Evolutionary conservation across 2,329 filamentous ascomycete genomes (phyloP), one percentile per base, ranked within the genome.

Genomic region (Zymoseptoria crescenta): DNA sequence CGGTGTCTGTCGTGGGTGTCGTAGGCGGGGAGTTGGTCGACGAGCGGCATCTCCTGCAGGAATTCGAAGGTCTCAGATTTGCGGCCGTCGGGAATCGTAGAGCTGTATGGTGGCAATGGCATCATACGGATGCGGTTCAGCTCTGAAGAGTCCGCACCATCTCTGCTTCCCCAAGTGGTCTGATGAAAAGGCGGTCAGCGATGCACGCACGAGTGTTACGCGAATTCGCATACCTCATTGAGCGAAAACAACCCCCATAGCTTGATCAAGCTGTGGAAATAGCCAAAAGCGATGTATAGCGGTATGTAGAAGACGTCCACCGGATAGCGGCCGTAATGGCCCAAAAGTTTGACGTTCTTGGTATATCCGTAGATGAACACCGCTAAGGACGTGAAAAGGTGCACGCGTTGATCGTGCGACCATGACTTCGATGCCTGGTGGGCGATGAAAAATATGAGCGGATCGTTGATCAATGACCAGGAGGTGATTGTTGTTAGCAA

Each of bases 121-220:
- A 75, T 83, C 78, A 89, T 85, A 70, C 88, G 86, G 67, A 85
- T 81, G 64, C 82, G 82, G 74, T 95, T 88, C 8, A 27, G 24
- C 3, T 52, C 51, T 74, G 95, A 88, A 66, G 87, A 83, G 75
- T 96, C 92, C 71, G 91, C 92, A 68, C 94, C 92, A 68, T 91
- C 89, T 75, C 92, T 87, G 76, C 91, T 96, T 71, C 92, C 92
- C 92, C 92, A 96, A 56, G 91, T 93, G 51, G 92, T 96, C 92
- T 96, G 72, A 59, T 60, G 60, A 63, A 68, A 64, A 62, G 63
- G 61, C 61, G 64, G 63, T 66, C 63, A 66, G 63, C 60, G 57
- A 61, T 59, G 27, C 48, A 56, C 57, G 56, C 54, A 57, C 48
- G 45, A 54, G 52, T 55, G 24, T 59, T 59, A 60, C 55, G 59